A percentile compares a stretch with the other conserved stretches of the same genome.
phyloP scores from a whole-genome alignment of 2,329 filamentous ascomycete genomes.

The Exophiala viscosa region DNA sequence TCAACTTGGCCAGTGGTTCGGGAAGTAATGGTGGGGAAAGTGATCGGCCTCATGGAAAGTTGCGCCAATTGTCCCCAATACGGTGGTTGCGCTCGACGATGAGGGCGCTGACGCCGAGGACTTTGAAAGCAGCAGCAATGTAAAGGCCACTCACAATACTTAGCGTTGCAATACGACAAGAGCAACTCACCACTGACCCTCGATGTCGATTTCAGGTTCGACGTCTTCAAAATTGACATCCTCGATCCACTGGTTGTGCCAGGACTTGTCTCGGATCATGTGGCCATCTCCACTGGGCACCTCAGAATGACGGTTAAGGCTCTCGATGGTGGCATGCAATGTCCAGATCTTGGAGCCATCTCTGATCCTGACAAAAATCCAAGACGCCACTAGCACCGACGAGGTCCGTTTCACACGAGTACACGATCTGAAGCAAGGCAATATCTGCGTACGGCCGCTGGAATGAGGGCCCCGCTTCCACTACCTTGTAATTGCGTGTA shows the following conservation, averaged over 20 bases:
- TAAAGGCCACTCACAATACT: conserved; percentile 47
- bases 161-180: background rate
- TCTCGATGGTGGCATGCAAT: conserved; percentile 5
- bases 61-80: conserved; percentile 62
- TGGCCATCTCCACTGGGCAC: conserved; percentile 6
- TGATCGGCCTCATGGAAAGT: conserved; percentile 53
- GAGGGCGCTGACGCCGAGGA: conserved; percentile 53
- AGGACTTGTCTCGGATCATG: conserved; percentile 7
- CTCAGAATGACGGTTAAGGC: conserved; percentile 1
- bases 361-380: conserved; percentile 3
- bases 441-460: conserved; percentile 9
- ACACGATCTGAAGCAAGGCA: conserved; percentile 33
- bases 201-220: conserved; percentile 59
- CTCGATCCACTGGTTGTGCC: conserved; percentile 8
- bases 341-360: conserved; percentile 8
- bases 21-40: conserved; percentile 60
- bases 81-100: conserved; percentile 56
- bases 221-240: conserved; percentile 45
- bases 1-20: conserved; percentile 65
- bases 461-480: conserved; percentile 6
- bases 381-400: conserved; percentile 5
- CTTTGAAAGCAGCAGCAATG: conserved; percentile 56
- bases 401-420: conserved; percentile 4
- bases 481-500: conserved; percentile 10
- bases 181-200: conserved; percentile 26